Evolutionary conservation across 75 land plant genomes (phyloP).

Genomic region (Azolla pinnata): DNA sequence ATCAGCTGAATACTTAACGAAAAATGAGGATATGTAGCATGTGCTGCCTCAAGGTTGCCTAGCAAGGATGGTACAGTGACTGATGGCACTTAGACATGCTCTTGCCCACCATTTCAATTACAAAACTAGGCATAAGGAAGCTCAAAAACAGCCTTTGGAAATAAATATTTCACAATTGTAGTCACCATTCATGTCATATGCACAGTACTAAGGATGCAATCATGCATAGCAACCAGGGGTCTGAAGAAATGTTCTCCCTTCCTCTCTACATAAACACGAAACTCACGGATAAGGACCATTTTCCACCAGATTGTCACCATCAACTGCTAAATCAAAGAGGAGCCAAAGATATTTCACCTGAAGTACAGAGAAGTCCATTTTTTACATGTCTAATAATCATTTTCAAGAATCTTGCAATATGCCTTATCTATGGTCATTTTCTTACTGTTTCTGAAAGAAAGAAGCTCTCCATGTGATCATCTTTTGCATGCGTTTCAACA

Average conservation of each 20-base stretch:
- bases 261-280: background rate
- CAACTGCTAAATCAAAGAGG: constrained; percentile 91
- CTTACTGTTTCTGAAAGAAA: constrained; percentile 97
- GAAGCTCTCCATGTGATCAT: constrained; percentile 99
- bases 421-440: no score
- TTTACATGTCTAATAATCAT: background rate
- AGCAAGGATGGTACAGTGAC: no score
- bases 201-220: background rate
- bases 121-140: no score
- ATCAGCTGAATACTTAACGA: no score
- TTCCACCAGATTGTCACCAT: constrained; percentile 82
- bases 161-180: background rate
- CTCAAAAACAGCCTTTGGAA: no score
- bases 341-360: constrained; percentile 98
- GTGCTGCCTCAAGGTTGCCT: no score
- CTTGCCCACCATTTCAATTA: no score
- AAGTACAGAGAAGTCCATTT: constrained; percentile 4
- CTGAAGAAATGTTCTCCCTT: background rate
- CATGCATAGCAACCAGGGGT: background rate
- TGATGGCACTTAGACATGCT: no score
- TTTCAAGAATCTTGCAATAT: background rate
- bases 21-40: no score
- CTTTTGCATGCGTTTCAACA: constrained; percentile 87
- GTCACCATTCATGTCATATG: no score
- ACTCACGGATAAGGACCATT: constrained; percentile 95